Percentiles rank a stretch among this genome's conserved stretches.
Conservation (phyloP, 176 grass and related monocot species). For the Paspalum notatum region DNA sequence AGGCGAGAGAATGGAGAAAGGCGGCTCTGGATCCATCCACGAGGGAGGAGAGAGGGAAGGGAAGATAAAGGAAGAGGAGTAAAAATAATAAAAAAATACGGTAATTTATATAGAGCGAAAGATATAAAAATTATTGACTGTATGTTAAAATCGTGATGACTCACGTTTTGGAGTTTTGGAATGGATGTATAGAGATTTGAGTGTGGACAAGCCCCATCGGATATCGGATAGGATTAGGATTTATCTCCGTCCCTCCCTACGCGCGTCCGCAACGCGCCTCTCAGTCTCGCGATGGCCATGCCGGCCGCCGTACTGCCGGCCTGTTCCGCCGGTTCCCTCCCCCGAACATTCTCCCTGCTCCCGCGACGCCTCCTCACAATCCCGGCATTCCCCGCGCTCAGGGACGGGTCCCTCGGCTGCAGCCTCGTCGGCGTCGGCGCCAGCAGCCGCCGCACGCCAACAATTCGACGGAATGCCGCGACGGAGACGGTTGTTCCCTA, state of each 20-base stretch:
- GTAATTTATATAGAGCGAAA: too few species aligned
- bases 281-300: constrained; percentile 41
- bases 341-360: background rate
- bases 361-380: background rate
- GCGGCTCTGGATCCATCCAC: too few species aligned
- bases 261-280: background rate
- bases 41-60: too few species aligned
- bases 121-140: too few species aligned
- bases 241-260: background rate
- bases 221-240: too few species aligned
- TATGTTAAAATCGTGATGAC: too few species aligned
- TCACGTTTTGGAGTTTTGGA: too few species aligned
- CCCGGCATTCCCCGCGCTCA: background rate
- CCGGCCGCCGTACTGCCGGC: constrained; percentile 20
- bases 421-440: background rate
- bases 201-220: background rate
- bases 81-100: too few species aligned
- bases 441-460: constrained; percentile 12
- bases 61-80: too few species aligned
- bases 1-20: too few species aligned
- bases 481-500: constrained; percentile 34
- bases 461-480: constrained; percentile 47
- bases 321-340: background rate
- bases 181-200: too few species aligned
- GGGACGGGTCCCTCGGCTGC: constrained; percentile 6